Evolutionary conservation across 2,329 filamentous ascomycete genomes (phyloP).

Genomic region (Aspergillus chevalieri): DNA sequence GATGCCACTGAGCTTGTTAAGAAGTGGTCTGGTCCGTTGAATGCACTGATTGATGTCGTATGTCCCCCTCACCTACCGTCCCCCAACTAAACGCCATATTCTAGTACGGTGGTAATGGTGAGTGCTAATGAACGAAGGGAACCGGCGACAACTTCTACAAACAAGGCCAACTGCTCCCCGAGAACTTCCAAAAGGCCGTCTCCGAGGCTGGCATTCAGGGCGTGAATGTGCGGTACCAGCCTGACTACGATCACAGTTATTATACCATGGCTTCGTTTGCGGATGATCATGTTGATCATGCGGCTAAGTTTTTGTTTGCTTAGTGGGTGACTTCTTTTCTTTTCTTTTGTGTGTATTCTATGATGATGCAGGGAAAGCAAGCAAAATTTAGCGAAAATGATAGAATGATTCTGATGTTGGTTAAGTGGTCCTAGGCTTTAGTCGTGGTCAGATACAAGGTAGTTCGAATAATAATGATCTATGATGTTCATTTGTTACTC

Average conservation of each 20-base stretch:
- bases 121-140: slow-evolving; percentile 48
- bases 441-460: no score
- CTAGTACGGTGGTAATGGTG: not conserved
- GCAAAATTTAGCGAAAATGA: no score
- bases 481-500: no score
- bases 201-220: slow-evolving; percentile 67
- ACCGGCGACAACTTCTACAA: slow-evolving; percentile 97
- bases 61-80: slow-evolving; percentile 27
- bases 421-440: no score
- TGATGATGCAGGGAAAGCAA: no score
- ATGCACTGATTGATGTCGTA: slow-evolving; percentile 81
- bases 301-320: slow-evolving; percentile 71
- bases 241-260: slow-evolving; percentile 95
- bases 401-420: no score
- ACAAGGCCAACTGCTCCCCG: slow-evolving; percentile 82
- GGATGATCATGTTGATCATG: slow-evolving; percentile 84
- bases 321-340: slow-evolving; percentile 40
- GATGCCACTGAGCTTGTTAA: slow-evolving; percentile 87
- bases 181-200: slow-evolving; percentile 80
- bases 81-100: not conserved
- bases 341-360: not conserved
- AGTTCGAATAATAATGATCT: no score
- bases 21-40: slow-evolving; percentile 64
- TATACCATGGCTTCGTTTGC: slow-evolving; percentile 91
- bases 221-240: slow-evolving; percentile 73